Base-by-base conservation (phyloP, 352 stramenopile species). In the Blastocystis sp. region DNA sequence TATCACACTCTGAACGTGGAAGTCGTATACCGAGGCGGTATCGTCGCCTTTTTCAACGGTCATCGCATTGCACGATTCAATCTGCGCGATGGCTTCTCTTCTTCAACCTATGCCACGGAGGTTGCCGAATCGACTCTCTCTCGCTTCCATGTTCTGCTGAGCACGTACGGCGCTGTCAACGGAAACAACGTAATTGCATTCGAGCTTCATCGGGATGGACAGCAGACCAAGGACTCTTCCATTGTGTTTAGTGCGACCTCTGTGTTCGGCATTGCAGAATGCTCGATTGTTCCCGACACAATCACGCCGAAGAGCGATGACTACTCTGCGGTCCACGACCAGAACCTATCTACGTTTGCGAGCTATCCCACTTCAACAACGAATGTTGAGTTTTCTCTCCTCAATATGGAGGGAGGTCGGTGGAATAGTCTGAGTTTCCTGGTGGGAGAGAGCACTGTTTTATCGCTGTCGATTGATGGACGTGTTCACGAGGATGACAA, bases 61-160 rank as follows among this genome's bases (percentile, higher is more conserved):
- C 63, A 75, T 21, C 63, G 63, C 32, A 32, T 75, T 48, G 63
- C 63, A 7, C 24, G 40, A 21, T 75, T 75, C 63, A 48, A 75
- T 53, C 46, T 54, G 46, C 46, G 46, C 46, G 21, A 21, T 54
- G 46, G 46, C 46, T 54, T 54, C 46, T 54, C 46, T 54, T 11
- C 11, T 21, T 11, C 11, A 21, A 54, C 46, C 21, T 54, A 21
- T 21, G 46, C 46, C 46, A 54, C 11, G 11, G 21, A 11, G 21
- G n/a, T n/a, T n/a, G 11, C 46, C 21, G 21, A 11, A 54, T 54
- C 46, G 46, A 54, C 11, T 54, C 46, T 54, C 11, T 54, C 46
- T 54, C 46, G 46, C 11, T 54, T 54, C 46, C 57, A 69, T 34
- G 36, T 69, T 24, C 14, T 48, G 57, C 36, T 69, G 57, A 8